These are phyloP conservation scores for Nicotiana tomentosiformis DNA, from an alignment of 257 asterid genomes.

Conservation along the genomic window DNA sequence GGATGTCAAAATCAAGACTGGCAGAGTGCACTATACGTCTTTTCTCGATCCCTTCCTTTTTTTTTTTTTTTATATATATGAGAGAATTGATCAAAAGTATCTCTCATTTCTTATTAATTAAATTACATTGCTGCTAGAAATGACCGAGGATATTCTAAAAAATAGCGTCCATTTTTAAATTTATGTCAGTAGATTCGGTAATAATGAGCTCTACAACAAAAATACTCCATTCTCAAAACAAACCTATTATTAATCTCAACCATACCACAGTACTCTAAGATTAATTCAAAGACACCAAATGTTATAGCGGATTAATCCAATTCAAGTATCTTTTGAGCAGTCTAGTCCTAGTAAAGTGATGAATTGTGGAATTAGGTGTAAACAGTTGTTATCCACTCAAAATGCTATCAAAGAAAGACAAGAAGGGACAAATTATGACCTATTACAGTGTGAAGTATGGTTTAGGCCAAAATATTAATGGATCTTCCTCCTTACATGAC, in stretches of 20 bases:
- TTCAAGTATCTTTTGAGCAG: not conserved
- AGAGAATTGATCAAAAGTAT: not conserved
- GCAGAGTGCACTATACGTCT: not conserved
- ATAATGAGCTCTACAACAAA: too few species aligned
- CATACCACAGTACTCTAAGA: not conserved
- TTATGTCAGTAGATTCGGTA: too few species aligned
- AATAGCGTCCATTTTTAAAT: not conserved
- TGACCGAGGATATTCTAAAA: too few species aligned
- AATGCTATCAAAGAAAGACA: not conserved
- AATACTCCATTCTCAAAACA: not conserved
- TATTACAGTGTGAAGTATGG: not conserved
- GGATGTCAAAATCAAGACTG: not conserved
- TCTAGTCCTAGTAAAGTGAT: not conserved
- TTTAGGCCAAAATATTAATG: not conserved
- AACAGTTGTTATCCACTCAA: slow-evolving; percentile 9
- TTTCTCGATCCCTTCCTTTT: not conserved
- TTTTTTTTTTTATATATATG: not conserved
- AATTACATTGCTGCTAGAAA: too few species aligned
- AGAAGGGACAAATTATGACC: slow-evolving; percentile 5
- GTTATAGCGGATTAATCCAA: not conserved
- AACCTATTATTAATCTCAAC: not conserved
- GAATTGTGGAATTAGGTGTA: slow-evolving; percentile 9
- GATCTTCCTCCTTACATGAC: not conserved
- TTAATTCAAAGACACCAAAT: not conserved
- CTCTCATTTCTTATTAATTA: not conserved